A percentile compares a stretch with the other conserved stretches of the same genome.
These are phyloP conservation scores for Magnaporthales sp. DNA, from an alignment of 2,329 filamentous ascomycete species.

Conservation along the genomic window DNA sequence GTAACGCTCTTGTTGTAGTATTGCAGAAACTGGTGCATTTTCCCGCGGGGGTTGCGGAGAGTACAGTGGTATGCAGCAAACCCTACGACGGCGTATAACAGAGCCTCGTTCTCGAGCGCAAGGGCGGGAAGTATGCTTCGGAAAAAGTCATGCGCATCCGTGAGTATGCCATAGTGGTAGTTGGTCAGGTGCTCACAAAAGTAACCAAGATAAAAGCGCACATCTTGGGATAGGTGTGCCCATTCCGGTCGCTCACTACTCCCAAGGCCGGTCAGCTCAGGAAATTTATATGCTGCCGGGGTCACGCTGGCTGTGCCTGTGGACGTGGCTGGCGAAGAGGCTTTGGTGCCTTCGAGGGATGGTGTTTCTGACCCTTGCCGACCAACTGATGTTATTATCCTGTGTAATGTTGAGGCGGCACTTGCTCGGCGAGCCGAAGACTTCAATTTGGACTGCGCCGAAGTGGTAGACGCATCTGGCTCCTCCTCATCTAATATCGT, in stretches of 20 bases:
- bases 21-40: slow-evolving; percentile 71
- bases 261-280: slow-evolving; percentile 18
- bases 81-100: slow-evolving; percentile 79
- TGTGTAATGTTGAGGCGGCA: slow-evolving; percentile 28
- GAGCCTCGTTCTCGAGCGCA: slow-evolving; percentile 65
- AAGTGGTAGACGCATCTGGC: slow-evolving; percentile 7
- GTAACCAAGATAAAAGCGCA: slow-evolving; percentile 72
- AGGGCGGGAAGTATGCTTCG: slow-evolving; percentile 60
- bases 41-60: slow-evolving; percentile 59
- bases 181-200: slow-evolving; percentile 69
- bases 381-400: slow-evolving; percentile 17
- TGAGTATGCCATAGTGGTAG: slow-evolving; percentile 74
- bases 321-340: slow-evolving; percentile 43
- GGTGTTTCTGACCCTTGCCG: slow-evolving; percentile 44
- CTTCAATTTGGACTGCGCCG: neutral
- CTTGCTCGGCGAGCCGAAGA: slow-evolving; percentile 23
- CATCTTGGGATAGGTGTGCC: slow-evolving; percentile 55
- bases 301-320: slow-evolving; percentile 31
- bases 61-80: slow-evolving; percentile 85
- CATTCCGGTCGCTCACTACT: slow-evolving; percentile 31
- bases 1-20: slow-evolving; percentile 88
- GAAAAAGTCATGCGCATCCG: slow-evolving; percentile 66
- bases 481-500: slow-evolving; percentile 45
- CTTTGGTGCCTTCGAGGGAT: slow-evolving; percentile 40
- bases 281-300: slow-evolving; percentile 17